Evolutionary conservation across 2,329 filamentous ascomycete species (phyloP).

Genomic region (Ophiostoma himal-ulmi): DNA sequence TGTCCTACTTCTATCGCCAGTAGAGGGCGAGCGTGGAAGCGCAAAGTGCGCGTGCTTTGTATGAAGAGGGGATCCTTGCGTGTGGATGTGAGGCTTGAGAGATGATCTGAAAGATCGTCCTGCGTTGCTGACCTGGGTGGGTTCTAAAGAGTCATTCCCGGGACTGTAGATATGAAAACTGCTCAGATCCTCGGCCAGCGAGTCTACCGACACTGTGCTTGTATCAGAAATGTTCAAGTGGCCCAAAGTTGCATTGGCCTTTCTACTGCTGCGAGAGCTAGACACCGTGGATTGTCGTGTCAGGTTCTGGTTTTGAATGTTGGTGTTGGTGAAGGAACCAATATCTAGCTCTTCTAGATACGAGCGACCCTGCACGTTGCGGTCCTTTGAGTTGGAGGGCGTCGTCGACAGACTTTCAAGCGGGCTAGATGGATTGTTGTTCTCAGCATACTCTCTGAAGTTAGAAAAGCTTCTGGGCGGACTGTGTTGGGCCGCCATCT

Average conservation of each 20-base stretch:
- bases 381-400: slow-evolving; percentile 9
- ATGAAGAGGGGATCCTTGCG: neutral
- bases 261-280: neutral
- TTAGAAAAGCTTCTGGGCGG: slow-evolving; percentile 6
- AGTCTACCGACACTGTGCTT: slow-evolving; percentile 27
- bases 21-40: slow-evolving; percentile 9
- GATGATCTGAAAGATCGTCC: neutral
- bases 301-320: slow-evolving; percentile 16
- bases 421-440: slow-evolving; percentile 14
- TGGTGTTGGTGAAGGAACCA: slow-evolving; percentile 21
- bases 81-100: slow-evolving; percentile 1
- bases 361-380: slow-evolving; percentile 10
- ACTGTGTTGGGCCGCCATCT: slow-evolving; percentile 22
- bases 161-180: slow-evolving; percentile 32
- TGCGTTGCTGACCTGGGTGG: neutral
- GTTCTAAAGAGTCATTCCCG: slow-evolving; percentile 5
- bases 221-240: neutral
- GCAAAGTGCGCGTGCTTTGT: slow-evolving; percentile 21
- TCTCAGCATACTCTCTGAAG: slow-evolving; percentile 15
- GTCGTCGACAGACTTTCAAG: slow-evolving; percentile 3
- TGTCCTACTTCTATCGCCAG: neutral
- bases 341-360: slow-evolving; percentile 21
- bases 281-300: neutral
- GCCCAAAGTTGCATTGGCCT: neutral
- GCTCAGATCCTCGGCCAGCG: slow-evolving; percentile 33